A percentile compares a stretch with the other conserved stretches of the same genome.
Evolutionary conservation across 129 eudicot species (phyloP).

Genomic region (Flaveria bidentis): DNA sequence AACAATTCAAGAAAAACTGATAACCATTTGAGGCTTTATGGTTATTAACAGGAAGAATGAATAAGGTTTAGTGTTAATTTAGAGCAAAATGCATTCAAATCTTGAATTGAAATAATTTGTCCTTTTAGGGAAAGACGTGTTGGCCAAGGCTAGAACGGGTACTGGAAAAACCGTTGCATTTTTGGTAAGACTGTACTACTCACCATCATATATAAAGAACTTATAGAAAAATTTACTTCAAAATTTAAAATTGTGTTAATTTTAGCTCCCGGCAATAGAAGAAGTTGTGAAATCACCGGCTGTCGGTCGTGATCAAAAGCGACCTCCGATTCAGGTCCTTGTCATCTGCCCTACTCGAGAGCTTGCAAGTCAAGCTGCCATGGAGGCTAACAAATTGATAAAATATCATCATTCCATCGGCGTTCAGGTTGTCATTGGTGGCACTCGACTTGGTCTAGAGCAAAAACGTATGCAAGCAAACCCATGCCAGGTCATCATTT

Average conservation of each 20-base stretch:
- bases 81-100: background rate
- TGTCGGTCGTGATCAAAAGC: constrained; percentile 65
- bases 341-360: constrained; percentile 95
- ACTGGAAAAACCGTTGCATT: constrained; percentile 99
- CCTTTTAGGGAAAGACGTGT: constrained; percentile 82
- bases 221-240: background rate
- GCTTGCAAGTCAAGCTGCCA: constrained; percentile 97
- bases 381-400: constrained; percentile 77
- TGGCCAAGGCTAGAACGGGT: constrained; percentile 98
- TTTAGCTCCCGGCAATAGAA: constrained; percentile 96
- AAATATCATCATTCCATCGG: constrained; percentile 93
- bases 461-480: constrained; percentile 94
- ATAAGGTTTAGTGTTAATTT: background rate
- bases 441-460: constrained; percentile 88
- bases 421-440: constrained; percentile 98
- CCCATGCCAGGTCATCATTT: constrained; percentile 80
- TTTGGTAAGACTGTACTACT: constrained; percentile 48
- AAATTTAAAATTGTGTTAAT: constrained; percentile 15
- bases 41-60: background rate
- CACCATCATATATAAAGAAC: background rate
- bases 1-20: background rate
- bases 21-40: background rate
- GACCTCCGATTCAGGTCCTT: constrained; percentile 82
- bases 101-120: constrained; percentile 13
- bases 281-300: constrained; percentile 63